Evolutionary conservation across 345 rosid species (phyloP).

Genomic region (Excoecaria agallocha): DNA sequence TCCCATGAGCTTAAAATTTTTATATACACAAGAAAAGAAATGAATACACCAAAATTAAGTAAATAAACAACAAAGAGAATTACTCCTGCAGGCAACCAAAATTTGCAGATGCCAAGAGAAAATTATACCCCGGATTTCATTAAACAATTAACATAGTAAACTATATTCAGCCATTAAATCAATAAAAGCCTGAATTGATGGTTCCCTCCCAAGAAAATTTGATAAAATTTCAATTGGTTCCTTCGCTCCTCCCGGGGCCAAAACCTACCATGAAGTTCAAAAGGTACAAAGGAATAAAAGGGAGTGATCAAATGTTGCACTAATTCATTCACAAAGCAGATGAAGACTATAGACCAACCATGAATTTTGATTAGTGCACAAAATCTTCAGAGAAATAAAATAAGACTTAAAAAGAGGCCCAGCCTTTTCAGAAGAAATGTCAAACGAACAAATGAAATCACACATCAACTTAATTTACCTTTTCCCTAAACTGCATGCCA

Average conservation of each 20-base stretch:
- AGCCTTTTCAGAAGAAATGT: not conserved
- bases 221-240: constrained; percentile 72
- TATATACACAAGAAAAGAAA: not conserved
- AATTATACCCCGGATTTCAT: not conserved
- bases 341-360: not conserved
- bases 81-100: not conserved
- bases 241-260: constrained; percentile 82
- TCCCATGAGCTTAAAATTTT: not conserved
- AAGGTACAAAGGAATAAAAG: not conserved
- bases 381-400: not conserved
- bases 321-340: not conserved
- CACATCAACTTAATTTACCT: constrained; percentile 36
- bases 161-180: constrained; percentile 46
- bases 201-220: constrained; percentile 89
- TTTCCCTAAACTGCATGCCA: constrained; percentile 75
- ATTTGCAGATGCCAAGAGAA: not conserved
- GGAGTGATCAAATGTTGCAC: too few species aligned
- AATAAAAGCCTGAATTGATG: constrained; percentile 74
- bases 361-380: not conserved
- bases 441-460: not conserved
- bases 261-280: constrained; percentile 49
- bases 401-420: not conserved
- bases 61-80: not conserved
- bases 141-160: constrained; percentile 25
- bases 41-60: not conserved